These are phyloP conservation scores for Thielaviopsis populi DNA, from an alignment of 2,329 filamentous ascomycete genomes.

Conservation along the genomic window DNA sequence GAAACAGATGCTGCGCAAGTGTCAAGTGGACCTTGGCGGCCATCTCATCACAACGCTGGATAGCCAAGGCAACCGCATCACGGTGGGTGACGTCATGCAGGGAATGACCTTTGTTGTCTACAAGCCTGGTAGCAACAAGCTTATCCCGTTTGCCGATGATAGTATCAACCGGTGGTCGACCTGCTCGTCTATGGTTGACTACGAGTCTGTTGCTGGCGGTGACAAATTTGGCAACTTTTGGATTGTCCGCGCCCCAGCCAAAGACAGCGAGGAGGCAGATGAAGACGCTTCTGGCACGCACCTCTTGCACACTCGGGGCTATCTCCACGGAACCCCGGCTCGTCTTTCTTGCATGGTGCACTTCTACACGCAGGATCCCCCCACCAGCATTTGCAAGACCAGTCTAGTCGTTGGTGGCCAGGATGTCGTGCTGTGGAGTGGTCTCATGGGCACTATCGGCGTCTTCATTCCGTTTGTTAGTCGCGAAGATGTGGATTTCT, in stretches of 20 bases:
- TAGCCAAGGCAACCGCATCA: slow-evolving; percentile 78
- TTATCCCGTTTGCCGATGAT: slow-evolving; percentile 91
- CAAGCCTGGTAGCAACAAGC: slow-evolving; percentile 76
- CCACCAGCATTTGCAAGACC: slow-evolving; percentile 78
- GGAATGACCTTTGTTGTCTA: slow-evolving; percentile 86
- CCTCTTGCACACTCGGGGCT: slow-evolving; percentile 76
- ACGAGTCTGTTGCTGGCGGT: slow-evolving; percentile 84
- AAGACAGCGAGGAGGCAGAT: slow-evolving; percentile 77
- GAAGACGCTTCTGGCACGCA: slow-evolving; percentile 80
- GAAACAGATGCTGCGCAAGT: slow-evolving; percentile 81
- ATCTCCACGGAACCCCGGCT: slow-evolving; percentile 78
- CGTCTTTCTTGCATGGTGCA: slow-evolving; percentile 75
- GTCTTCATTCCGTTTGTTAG: slow-evolving; percentile 83
- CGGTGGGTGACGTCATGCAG: slow-evolving; percentile 86
- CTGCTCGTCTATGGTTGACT: slow-evolving; percentile 86
- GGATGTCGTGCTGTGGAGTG: slow-evolving; percentile 84
- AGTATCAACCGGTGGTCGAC: slow-evolving; percentile 81
- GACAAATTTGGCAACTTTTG: slow-evolving; percentile 98
- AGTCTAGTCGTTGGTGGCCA: slow-evolving; percentile 81
- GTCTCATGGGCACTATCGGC: slow-evolving; percentile 85
- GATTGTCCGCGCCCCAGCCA: slow-evolving; percentile 74
- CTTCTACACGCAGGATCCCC: slow-evolving; percentile 82
- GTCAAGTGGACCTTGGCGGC: slow-evolving; percentile 63
- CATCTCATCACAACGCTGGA: slow-evolving; percentile 79
- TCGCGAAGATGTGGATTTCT: slow-evolving; percentile 93